Conservation (phyloP, 352 stramenopile genomes). For the Phytophthora chlamydospora region DNA sequence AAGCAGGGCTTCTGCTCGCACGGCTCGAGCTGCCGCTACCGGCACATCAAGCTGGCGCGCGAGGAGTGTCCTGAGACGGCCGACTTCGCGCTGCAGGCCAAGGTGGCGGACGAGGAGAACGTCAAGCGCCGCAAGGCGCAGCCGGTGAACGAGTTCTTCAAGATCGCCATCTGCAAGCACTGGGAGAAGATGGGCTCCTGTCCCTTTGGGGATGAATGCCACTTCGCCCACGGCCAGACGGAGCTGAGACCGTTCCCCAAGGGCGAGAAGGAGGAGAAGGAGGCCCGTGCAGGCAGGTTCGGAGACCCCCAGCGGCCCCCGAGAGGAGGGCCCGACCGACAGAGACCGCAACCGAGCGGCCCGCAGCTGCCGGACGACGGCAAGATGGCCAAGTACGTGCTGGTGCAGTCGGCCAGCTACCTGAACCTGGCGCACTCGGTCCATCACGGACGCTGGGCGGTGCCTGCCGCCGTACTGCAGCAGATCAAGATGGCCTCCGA, state of each 20-base stretch:
- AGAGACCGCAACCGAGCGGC: conserved; percentile 9
- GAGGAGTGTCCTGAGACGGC: conserved; percentile 93
- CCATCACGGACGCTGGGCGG: conserved; percentile 74
- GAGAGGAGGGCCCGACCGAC: conserved; percentile 9
- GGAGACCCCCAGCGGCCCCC: conserved; percentile 3
- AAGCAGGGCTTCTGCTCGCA: conserved; percentile 98
- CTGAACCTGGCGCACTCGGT: conserved; percentile 84
- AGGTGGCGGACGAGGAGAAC: conserved; percentile 91
- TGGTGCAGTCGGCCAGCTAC: conserved; percentile 83
- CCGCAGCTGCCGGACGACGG: conserved; percentile 68
- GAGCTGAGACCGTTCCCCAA: conserved; percentile 92
- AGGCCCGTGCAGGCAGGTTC: conserved; percentile 18
- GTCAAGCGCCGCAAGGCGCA: conserved; percentile 87
- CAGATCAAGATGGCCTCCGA: conserved; percentile 74
- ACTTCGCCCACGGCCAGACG: conserved; percentile 96
- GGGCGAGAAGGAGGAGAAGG: conserved; percentile 56
- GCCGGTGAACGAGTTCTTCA: conserved; percentile 97
- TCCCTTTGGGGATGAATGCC: conserved; percentile 96
- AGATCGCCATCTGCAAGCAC: conserved; percentile 98
- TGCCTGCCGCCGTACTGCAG: conserved; percentile 55
- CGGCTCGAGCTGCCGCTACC: conserved; percentile 95
- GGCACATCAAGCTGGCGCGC: conserved; percentile 93
- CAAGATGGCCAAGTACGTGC: conserved; percentile 84
- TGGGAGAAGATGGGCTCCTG: conserved; percentile 95
- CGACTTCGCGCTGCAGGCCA: conserved; percentile 94